Percentiles rank a stretch among this genome's conserved stretches.
Evolutionary conservation across 106 monocot species (phyloP).

Genomic region (Allium cepa): DNA sequence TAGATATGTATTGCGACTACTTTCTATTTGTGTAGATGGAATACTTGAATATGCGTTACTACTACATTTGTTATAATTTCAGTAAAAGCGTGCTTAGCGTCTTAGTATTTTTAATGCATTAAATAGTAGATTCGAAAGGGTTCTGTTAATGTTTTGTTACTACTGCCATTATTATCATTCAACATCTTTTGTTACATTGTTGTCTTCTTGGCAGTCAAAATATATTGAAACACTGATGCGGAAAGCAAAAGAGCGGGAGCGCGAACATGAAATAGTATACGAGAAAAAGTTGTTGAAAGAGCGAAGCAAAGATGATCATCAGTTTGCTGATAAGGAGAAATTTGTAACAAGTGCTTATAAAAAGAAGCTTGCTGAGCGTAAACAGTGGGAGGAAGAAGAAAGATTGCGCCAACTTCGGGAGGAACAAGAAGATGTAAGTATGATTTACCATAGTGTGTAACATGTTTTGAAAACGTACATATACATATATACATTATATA

Average conservation of each 20-base stretch:
- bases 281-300: conserved; percentile 85
- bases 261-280: conserved; percentile 70
- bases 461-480: too few relatives aligned
- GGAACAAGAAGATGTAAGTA: conserved; percentile 89
- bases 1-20: too few relatives aligned
- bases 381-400: conserved; percentile 84
- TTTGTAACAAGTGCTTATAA: conserved; percentile 92
- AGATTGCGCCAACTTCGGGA: conserved; percentile 56
- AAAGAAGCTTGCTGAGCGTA: conserved; percentile 78
- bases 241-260: conserved; percentile 69
- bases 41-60: too few relatives aligned
- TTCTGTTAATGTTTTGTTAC: too few relatives aligned
- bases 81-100: too few relatives aligned
- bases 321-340: conserved; percentile 78
- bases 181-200: background rate
- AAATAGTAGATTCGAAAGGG: too few relatives aligned
- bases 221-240: conserved; percentile 67
- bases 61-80: too few relatives aligned
- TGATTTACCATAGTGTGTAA: too few relatives aligned
- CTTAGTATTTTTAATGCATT: too few relatives aligned
- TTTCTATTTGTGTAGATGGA: too few relatives aligned
- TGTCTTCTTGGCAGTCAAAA: conserved; percentile 12
- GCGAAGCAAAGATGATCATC: conserved; percentile 88
- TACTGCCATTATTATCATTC: too few relatives aligned
- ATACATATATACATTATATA: too few relatives aligned